Conservation (phyloP, 768 basidiomycete genomes). For the Trametes punicea region DNA sequence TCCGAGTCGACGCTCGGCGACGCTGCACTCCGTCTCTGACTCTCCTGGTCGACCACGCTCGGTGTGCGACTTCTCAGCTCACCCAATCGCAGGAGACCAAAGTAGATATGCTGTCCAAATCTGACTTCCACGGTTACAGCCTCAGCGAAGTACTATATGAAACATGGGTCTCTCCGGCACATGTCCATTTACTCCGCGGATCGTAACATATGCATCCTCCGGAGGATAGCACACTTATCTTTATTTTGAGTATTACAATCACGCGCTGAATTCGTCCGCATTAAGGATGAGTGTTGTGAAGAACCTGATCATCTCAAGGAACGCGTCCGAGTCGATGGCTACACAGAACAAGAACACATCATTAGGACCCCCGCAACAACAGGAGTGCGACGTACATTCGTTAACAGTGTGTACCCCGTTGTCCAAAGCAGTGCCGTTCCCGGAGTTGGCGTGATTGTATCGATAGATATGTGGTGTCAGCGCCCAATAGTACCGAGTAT, state of each 20-base stretch:
- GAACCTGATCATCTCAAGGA: constrained; percentile 42
- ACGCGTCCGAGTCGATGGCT: constrained; percentile 32
- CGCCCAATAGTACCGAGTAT: constrained; percentile 45
- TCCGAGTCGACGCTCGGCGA: not conserved
- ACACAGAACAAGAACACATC: not conserved
- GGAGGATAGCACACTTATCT: not conserved
- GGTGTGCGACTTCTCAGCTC: too few species aligned
- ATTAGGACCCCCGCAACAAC: not conserved
- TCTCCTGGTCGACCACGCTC: too few species aligned
- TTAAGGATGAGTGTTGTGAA: constrained; percentile 44
- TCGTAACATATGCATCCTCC: not conserved
- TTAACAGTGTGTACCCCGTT: constrained; percentile 31
- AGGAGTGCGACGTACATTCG: constrained; percentile 25
- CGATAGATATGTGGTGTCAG: constrained; percentile 47
- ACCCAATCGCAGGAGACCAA: not conserved
- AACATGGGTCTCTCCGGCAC: not conserved
- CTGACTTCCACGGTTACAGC: not conserved
- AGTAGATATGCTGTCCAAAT: not conserved
- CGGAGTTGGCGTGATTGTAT: constrained; percentile 32
- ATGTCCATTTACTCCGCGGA: not conserved
- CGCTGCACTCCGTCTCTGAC: too few species aligned
- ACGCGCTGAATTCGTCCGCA: constrained; percentile 35
- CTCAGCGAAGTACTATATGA: not conserved
- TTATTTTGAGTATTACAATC: not conserved
- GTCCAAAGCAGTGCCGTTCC: constrained; percentile 19